Evolutionary conservation across 2,329 filamentous ascomycete species (phyloP), one percentile per base, ranked within the genome.

Genomic region (Xylariaceae sp.): DNA sequence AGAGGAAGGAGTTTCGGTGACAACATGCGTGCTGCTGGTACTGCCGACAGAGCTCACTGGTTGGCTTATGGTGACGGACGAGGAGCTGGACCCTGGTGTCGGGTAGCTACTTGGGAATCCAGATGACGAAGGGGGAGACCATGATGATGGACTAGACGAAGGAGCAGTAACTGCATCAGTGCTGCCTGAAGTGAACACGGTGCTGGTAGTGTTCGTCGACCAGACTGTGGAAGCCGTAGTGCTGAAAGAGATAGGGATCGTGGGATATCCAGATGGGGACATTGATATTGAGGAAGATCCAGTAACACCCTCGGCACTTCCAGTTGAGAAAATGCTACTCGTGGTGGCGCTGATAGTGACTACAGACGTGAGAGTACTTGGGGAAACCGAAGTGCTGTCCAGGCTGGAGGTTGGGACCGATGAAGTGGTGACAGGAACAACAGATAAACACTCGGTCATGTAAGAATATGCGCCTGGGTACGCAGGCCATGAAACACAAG

Each of bases 131-230:
- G 17, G 15, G 14, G 52, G 39, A 9, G 45, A 36, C 31, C 51
- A 51, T 9, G 51, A 51, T 3, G 59, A 46, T 14, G 9, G 15
- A 15, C 5, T 15, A 17, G 53, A 51, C 11, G 51, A 49, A 4
- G 59, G 44, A 11, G 45, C 38, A 9, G 54, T 58, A n/a, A 48
- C 43, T 31, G 45, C 48, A 39, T 42, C 52, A 4, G 51, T 53
- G 12, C 49, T 53, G 17, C 44, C 39, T 2, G 48, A 56, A 38
- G 55, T 58, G 30, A 41, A 45, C 2, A 52, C 39, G 3, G 42
- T 35, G 39, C 52, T 54, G 5, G 56, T 43, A 4, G 54, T 44
- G 12, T 33, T 39, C 32, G 14, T 30, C 15, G 27, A 5, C 5
- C 30, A 39, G 11, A 42, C 10, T 12, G 30, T 58, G n/a, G 43